Base-by-base conservation (phyloP, 164 flowering plant species). In the Stephania cephalantha region DNA sequence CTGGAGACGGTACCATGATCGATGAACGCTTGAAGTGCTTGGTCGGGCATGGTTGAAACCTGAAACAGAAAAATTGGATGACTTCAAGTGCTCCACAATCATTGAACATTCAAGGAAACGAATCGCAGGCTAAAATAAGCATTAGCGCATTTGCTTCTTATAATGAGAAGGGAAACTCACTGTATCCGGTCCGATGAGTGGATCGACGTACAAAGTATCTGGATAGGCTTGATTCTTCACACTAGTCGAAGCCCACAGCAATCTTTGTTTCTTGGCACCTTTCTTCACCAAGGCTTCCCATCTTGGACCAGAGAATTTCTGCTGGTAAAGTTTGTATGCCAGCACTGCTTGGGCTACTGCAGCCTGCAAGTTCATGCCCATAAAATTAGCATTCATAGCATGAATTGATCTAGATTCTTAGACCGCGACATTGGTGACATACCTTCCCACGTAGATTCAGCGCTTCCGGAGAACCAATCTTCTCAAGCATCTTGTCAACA, bases 21-120 rank as follows among this genome's bases (percentile, higher is more conserved):
- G 29, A 94, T 67, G 78, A 91, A 96, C 70, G 99, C 99, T 81
- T 85, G 86, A 44, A 96, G 92, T 74, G 99, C 98, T 85, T 92
- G 93, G 78, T 96, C 99, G 6, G 99, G 99, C 99, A 93, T 95
- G 74, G 99, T 95, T 30, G 99, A 95, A 42, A 95, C 99, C 99
- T 95, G 83, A 61, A 64, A 71, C 9, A 15, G 5, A 25, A n/a
- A 52, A 46, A 46, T 22, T 2, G 48, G 46, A 46, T 10, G 42
- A 70, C 35, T 4, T n/a, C 35, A 44, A 15, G 10, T 7, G 7
- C 22, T 35, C 66, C 25, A 61, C 66, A 61, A n/a, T 61, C 22
- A 20, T 61, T 20, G 10, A 6, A 7, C 64, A 58, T 17, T 55
- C 5, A 50, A 50, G 13, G 55, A 50, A 50, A 50, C 4, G 12